Conservation (phyloP, 2,329 filamentous ascomycete genomes). For the Microcera coccophila region DNA sequence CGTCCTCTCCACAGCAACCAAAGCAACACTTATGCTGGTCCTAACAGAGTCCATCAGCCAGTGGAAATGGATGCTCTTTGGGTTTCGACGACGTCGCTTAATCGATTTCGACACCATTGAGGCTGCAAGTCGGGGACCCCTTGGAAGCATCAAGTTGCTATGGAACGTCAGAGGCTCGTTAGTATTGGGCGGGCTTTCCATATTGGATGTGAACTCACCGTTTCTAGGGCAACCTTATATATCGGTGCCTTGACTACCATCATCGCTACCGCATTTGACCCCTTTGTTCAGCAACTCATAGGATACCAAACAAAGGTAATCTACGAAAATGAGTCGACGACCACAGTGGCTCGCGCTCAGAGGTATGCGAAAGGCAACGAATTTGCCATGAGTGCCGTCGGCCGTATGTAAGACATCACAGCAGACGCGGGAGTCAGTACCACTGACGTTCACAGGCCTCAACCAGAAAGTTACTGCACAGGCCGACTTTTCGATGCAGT, state of each 20-base stretch:
- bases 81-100: conserved; percentile 2
- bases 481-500: conserved; percentile 5
- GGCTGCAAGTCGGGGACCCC: conserved; percentile 13
- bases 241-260: conserved; percentile 12
- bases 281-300: conserved; percentile 9
- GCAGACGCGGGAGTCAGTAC: too few relatives aligned
- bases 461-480: neutral
- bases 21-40: conserved; percentile 8
- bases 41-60: conserved; percentile 15
- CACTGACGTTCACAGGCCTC: too few relatives aligned
- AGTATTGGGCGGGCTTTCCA: conserved; percentile 3
- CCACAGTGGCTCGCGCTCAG: conserved; percentile 2
- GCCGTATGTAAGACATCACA: too few relatives aligned
- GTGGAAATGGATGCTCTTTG: conserved; percentile 21
- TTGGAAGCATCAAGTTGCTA: conserved; percentile 10
- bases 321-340: neutral
- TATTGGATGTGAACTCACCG: neutral
- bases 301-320: conserved; percentile 5
- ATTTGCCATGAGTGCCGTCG: too few relatives aligned
- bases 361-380: conserved; percentile 2
- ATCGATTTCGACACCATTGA: conserved; percentile 19
- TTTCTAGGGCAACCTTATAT: neutral
- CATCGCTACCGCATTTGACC: conserved; percentile 8
- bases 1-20: conserved; percentile 11
- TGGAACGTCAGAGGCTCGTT: conserved; percentile 4